phyloP scores from a whole-genome alignment of 345 rosid species.

The Carallia pectinifolia region DNA sequence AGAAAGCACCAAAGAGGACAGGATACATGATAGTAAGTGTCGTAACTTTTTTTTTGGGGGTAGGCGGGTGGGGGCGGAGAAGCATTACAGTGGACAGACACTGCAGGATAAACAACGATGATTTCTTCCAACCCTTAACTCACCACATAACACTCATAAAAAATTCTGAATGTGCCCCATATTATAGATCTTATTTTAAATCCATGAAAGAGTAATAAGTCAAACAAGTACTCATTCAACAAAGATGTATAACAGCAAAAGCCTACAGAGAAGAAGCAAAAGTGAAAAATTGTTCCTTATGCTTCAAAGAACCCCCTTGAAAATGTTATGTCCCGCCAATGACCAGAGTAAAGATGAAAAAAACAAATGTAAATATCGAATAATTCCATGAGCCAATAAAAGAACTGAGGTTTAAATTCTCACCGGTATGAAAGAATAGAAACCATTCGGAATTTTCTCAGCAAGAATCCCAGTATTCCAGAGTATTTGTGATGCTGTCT shows the following conservation, averaged over 20 bases:
- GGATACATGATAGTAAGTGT: too few species aligned
- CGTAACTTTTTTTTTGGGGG: too few species aligned
- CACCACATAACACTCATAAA: background rate
- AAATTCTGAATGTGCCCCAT: too few species aligned
- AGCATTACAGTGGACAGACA: background rate
- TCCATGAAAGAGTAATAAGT: too few species aligned
- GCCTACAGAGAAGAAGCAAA: too few species aligned
- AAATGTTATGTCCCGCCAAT: background rate
- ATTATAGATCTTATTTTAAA: too few species aligned
- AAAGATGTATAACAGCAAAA: too few species aligned
- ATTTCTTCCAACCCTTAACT: background rate
- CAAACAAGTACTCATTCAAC: too few species aligned
- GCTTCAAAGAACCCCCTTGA: too few species aligned
- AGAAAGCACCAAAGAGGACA: too few species aligned
- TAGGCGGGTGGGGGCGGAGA: background rate
- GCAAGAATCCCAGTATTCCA: slow-evolving; percentile 93
- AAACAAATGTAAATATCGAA: background rate
- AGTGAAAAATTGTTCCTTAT: too few species aligned
- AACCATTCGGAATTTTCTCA: slow-evolving; percentile 85
- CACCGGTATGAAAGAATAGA: slow-evolving; percentile 72
- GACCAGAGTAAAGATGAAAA: background rate
- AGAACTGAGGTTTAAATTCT: background rate
- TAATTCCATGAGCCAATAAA: background rate
- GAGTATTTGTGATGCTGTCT: slow-evolving; percentile 80
- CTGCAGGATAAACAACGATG: background rate